Conservation (phyloP, 2,329 filamentous ascomycete genomes). For the Rachicladosporium sp. region DNA sequence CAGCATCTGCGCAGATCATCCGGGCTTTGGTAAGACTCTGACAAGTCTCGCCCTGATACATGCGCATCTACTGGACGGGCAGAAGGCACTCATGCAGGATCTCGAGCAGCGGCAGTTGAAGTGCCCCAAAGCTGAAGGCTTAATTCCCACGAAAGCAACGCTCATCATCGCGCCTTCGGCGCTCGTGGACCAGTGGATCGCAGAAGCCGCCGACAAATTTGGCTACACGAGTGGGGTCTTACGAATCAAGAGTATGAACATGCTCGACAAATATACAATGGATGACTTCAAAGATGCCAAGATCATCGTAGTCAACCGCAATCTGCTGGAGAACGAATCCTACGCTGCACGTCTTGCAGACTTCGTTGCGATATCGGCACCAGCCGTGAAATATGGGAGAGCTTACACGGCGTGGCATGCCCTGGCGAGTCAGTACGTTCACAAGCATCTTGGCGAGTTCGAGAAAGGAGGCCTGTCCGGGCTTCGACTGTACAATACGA, state of each 20-base stretch:
- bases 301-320: constrained; percentile 45
- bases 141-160: constrained; percentile 42
- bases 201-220: constrained; percentile 36
- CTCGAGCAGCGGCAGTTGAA: constrained; percentile 1
- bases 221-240: constrained; percentile 34
- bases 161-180: constrained; percentile 46
- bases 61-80: constrained; percentile 11
- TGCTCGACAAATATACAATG: constrained; percentile 33
- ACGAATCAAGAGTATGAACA: constrained; percentile 26
- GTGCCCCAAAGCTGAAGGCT: constrained; percentile 10
- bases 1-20: constrained; percentile 51
- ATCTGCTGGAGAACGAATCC: constrained; percentile 31
- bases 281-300: constrained; percentile 35
- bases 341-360: constrained; percentile 41
- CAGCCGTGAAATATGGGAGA: constrained; percentile 30
- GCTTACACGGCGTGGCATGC: constrained; percentile 41
- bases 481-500: no score
- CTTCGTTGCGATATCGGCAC: constrained; percentile 37
- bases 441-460: no score
- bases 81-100: neutral
- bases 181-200: constrained; percentile 46
- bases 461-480: no score
- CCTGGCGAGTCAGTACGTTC: no score
- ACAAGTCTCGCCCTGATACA: constrained; percentile 46
- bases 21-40: constrained; percentile 57